Evolutionary conservation across 2,329 filamentous ascomycete genomes (phyloP), one percentile per base, ranked within the genome.

Genomic region (Tolypocladium amazonense): DNA sequence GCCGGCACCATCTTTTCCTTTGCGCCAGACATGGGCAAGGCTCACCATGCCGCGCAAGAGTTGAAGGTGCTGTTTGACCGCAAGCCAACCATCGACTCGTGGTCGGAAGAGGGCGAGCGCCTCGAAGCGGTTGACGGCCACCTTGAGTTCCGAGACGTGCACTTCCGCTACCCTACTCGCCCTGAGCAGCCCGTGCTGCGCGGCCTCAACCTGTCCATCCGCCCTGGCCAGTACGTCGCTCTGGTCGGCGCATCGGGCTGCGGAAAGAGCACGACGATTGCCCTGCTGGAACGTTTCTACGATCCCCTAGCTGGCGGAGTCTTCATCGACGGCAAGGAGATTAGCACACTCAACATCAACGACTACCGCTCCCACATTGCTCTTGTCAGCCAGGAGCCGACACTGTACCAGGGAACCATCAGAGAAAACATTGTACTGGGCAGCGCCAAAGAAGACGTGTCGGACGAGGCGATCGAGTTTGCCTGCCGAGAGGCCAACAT

Each of bases 201-300:
- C 35, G 93, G 92, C 0, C 79, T 97, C 14, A 87, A 93, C 72
- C 79, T 93, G 8, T 78, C 76, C 18, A 83, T 93, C 50, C 83
- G 86, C 35, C 89, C 89, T 0, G 90, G 90, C 4, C 89, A 93
- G 70, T 94, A 93, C 67, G 82, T 93, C 9, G 94, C 93, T 0
- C 82, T 97, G 2, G 94, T 97, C 11, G 94, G 94, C n/a, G 88
- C 93, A 0, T 94, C 89, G 54, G 93, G 94, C 3, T 96, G 92
- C 69, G 94, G 94, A 60, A 97, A 99, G 78, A 91, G 87, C 56
- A 97, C 94, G 0, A 95, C 92, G 0, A 96, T 97, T 70, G 89
- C 90, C 4, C 81, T 97, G 4, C 79, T 97, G 38, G 93, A 97
- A 72, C 88, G 94, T 39, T 97, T 97, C 77, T 97, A 97, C 70